Conservation (phyloP, 139 green algal genomes). For the Micromonas pusilla region DNA sequence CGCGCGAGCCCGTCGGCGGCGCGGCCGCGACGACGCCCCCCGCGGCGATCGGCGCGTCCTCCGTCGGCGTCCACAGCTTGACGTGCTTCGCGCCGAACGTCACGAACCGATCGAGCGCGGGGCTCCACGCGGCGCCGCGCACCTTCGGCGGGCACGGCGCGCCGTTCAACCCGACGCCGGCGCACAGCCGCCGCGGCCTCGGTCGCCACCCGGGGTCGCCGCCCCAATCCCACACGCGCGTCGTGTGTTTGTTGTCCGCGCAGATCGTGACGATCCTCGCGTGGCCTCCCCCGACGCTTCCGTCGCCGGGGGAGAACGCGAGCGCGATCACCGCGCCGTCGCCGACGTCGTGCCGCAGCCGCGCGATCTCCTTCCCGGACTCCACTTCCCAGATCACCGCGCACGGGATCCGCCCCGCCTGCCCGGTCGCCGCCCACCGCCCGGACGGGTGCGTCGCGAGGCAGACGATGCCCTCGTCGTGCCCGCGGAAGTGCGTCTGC, state of each 20-base stretch:
- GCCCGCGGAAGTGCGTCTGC: conserved; percentile 57
- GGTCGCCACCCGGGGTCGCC: not conserved
- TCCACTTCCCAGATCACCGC: conserved; percentile 9
- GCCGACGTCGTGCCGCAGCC: not conserved
- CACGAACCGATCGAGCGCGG: not conserved
- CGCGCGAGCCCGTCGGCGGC: no score
- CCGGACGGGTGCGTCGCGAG: conserved; percentile 38
- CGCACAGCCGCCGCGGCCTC: not conserved
- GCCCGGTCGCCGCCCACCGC: not conserved
- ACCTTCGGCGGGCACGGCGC: conserved; percentile 27
- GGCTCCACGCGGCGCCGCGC: not conserved
- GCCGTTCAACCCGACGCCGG: not conserved
- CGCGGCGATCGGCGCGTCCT: not conserved
- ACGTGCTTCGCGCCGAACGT: conserved; percentile 7
- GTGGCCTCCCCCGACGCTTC: not conserved
- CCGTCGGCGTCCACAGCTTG: conserved; percentile 1
- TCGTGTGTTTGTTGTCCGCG: conserved; percentile 18
- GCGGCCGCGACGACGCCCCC: no score
- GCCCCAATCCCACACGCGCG: conserved; percentile 14
- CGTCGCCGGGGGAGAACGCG: not conserved
- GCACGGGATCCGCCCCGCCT: conserved; percentile 3
- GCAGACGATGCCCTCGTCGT: conserved; percentile 52
- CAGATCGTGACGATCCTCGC: not conserved
- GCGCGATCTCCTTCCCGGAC: not conserved
- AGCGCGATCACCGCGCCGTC: not conserved